A percentile compares a stretch with the other conserved stretches of the same genome.
phyloP scores from a whole-genome alignment of 495 filamentous ascomycete genomes.

The Penicillium simplicissimum region DNA sequence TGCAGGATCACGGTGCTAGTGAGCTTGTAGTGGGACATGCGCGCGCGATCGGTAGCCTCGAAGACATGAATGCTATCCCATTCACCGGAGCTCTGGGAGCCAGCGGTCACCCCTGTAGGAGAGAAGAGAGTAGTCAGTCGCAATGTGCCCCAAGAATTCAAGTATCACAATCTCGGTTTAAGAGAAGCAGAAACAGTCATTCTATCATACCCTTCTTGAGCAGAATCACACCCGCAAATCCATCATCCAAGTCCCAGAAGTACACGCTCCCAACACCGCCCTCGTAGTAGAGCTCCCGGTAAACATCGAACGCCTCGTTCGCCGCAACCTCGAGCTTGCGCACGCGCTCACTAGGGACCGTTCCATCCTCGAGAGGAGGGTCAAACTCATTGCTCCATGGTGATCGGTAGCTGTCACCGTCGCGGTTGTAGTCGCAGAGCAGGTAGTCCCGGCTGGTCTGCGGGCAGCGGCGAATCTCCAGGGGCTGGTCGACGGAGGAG shows the following conservation, averaged over 20 bases:
- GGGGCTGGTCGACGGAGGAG: slow-evolving; percentile 93
- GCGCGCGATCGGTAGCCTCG: slow-evolving; percentile 86
- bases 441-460: slow-evolving; percentile 94
- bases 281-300: slow-evolving; percentile 97
- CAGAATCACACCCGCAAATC: slow-evolving; percentile 93
- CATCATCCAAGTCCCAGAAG: slow-evolving; percentile 98
- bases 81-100: slow-evolving; percentile 71
- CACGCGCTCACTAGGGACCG: slow-evolving; percentile 80
- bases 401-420: slow-evolving; percentile 94
- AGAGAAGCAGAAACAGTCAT: too few species aligned
- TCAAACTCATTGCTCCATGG: slow-evolving; percentile 99
- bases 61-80: slow-evolving; percentile 99
- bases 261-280: slow-evolving; percentile 94
- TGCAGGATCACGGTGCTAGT: slow-evolving; percentile 96
- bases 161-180: background rate
- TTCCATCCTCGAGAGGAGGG: slow-evolving; percentile 76
- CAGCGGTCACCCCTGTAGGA: slow-evolving; percentile 58
- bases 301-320: slow-evolving; percentile 96
- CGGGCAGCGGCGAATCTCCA: slow-evolving; percentile 79
- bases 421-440: slow-evolving; percentile 99
- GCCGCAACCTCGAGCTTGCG: slow-evolving; percentile 89
- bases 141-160: background rate
- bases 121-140: slow-evolving; percentile 1
- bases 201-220: slow-evolving; percentile 79
- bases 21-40: slow-evolving; percentile 93